Conservation (phyloP, 768 basidiomycete species). For the Boletus rubescentipes region DNA sequence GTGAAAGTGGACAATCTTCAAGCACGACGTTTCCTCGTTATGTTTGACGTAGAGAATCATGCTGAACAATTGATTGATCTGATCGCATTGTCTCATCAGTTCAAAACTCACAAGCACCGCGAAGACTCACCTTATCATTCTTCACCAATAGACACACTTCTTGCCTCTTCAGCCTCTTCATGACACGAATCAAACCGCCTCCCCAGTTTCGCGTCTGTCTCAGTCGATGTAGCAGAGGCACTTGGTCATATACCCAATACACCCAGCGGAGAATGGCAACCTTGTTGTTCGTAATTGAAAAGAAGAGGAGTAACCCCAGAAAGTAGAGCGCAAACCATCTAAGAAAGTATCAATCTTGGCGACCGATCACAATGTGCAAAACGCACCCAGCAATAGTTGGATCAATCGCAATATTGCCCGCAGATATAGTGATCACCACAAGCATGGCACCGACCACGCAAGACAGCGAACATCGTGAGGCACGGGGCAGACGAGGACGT, state of each 20-base stretch:
- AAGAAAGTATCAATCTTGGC: neutral
- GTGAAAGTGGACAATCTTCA: constrained; percentile 70
- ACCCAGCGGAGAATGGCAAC: constrained; percentile 49
- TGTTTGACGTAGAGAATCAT: constrained; percentile 64
- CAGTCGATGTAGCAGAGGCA: constrained; percentile 45
- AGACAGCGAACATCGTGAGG: constrained; percentile 38
- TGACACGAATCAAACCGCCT: constrained; percentile 39
- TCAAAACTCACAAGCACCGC: neutral
- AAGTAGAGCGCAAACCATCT: constrained; percentile 68
- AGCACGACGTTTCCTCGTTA: constrained; percentile 68
- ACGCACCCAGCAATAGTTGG: constrained; percentile 55
- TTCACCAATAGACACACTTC: constrained; percentile 62
- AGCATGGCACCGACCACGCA: constrained; percentile 43
- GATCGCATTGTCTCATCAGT: neutral
- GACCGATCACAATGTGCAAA: neutral
- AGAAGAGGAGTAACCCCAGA: constrained; percentile 45
- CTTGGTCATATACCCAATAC: constrained; percentile 67
- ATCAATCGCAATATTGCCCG: constrained; percentile 60
- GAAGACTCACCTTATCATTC: constrained; percentile 58
- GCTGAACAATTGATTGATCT: constrained; percentile 68
- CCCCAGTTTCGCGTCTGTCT: constrained; percentile 42
- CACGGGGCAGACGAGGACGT: constrained; percentile 54
- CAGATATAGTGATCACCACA: constrained; percentile 45
- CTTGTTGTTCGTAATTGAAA: constrained; percentile 54
- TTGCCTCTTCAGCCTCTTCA: constrained; percentile 48